Evolutionary conservation across 2,329 filamentous ascomycete genomes (phyloP), one percentile per base, ranked within the genome.

Genomic region (Drechslerella coelobrocha): DNA sequence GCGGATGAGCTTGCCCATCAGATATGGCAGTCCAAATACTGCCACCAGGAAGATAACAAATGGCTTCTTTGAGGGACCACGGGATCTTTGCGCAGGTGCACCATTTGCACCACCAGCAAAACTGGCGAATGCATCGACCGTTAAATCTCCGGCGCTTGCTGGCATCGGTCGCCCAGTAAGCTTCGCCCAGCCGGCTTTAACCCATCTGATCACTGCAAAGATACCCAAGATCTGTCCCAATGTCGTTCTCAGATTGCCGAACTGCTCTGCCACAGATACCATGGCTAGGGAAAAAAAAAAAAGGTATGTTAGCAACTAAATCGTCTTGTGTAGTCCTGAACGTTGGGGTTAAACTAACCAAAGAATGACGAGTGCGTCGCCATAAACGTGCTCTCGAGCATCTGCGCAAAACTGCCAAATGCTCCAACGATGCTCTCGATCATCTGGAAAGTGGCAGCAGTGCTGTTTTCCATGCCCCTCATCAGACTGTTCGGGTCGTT

Each of bases 381-480:
- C 95, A 99, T 99, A 77, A 97, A 99, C 9, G 94, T 97, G 82
- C 94, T 97, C 81, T 99, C 94, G 26, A 99, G 84, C 94, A 99
- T 99, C 82, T 99, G 94, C 10, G 95, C 91, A 78, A 99, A 97
- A 0, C 95, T 94, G 19, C 92, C 92, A 82, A 99, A 99, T 1
- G 94, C 92, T 23, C 91, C 91, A 12, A 99, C 94, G 65, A 99
- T 90, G 75, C 92, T 94, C 81, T 99, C 94, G 55, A 99, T 91
- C 84, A 99, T 91, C 82, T 97, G 94, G 78, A 99, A 99, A 0
- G 94, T 99, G 9, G 93, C 91, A 76, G 94, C 90, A 0, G 95
- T 99, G 82, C 90, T 94, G 79, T 96, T 92, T 78, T 88, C 91
- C 83, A 97, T 97, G 57, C 90, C 89, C 78, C 95, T 90, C n/a